phyloP scores from a whole-genome alignment of 2,329 filamentous ascomycete species.

The Pyrenochaeta sp. region DNA sequence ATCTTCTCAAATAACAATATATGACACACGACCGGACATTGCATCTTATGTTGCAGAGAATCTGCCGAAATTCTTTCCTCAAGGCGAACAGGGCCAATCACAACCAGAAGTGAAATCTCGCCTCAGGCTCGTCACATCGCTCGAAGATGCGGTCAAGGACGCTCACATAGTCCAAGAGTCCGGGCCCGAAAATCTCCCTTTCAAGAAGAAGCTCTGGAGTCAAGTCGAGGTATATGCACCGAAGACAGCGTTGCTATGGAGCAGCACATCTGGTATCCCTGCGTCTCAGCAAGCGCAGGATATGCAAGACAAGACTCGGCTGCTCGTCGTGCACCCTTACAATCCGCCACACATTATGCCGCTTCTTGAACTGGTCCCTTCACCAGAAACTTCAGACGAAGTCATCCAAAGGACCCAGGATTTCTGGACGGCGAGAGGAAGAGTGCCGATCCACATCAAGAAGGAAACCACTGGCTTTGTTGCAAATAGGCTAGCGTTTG shows the following conservation, averaged over 20 bases:
- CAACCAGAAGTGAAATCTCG: slow-evolving; percentile 29
- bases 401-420: slow-evolving; percentile 51
- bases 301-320: slow-evolving; percentile 53
- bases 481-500: slow-evolving; percentile 65
- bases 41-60: slow-evolving; percentile 52
- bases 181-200: slow-evolving; percentile 61
- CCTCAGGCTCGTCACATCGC: slow-evolving; percentile 43
- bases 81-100: slow-evolving; percentile 7
- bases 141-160: slow-evolving; percentile 53
- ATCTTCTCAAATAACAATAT: slow-evolving; percentile 54
- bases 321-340: slow-evolving; percentile 67
- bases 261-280: slow-evolving; percentile 64
- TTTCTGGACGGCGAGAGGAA: slow-evolving; percentile 55
- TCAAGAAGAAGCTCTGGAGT: slow-evolving; percentile 62
- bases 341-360: slow-evolving; percentile 70
- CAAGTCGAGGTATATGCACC: slow-evolving; percentile 58
- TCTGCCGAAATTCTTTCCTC: slow-evolving; percentile 57
- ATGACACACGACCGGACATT: slow-evolving; percentile 60
- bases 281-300: slow-evolving; percentile 57
- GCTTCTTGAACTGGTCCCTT: slow-evolving; percentile 64
- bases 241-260: slow-evolving; percentile 61
- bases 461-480: slow-evolving; percentile 65
- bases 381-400: slow-evolving; percentile 49
- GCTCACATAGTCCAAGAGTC: slow-evolving; percentile 67
- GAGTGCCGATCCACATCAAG: slow-evolving; percentile 59